phyloP scores from a whole-genome alignment of 495 filamentous ascomycete genomes.

The Penicillium pancosmium region DNA sequence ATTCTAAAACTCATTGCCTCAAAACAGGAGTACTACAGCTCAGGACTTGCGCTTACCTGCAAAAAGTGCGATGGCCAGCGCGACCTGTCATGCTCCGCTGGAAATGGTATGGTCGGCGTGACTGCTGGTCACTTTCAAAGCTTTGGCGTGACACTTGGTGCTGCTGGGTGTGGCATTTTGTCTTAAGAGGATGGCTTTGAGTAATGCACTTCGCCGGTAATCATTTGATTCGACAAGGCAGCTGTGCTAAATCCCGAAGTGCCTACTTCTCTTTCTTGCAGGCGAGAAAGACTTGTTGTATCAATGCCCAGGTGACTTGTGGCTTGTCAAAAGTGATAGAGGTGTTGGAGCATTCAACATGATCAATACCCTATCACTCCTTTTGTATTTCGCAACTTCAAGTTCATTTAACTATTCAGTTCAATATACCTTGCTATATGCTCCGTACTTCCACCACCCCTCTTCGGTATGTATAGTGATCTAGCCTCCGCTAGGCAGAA shows the following conservation, averaged over 20 bases:
- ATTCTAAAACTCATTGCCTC: not conserved
- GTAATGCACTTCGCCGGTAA: no score
- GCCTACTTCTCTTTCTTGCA: not conserved
- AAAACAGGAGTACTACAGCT: conserved; percentile 38
- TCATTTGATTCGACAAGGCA: not conserved
- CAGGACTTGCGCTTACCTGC: conserved; percentile 20
- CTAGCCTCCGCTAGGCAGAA: conserved; percentile 5
- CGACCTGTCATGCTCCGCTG: conserved; percentile 36
- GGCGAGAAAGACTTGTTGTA: not conserved
- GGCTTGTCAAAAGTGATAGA: not conserved
- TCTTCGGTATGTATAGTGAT: conserved; percentile 1
- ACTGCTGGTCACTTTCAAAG: conserved; percentile 35
- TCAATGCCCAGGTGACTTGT: not conserved
- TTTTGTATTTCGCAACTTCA: conserved; percentile 3
- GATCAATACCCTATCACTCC: not conserved
- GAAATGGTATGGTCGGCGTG: conserved; percentile 31
- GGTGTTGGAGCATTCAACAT: conserved; percentile 17
- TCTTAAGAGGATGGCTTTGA: not conserved
- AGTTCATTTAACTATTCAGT: no score
- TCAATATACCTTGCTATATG: no score
- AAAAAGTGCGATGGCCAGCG: conserved; percentile 33
- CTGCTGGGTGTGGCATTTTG: conserved; percentile 27
- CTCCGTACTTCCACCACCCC: no score
- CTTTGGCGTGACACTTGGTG: conserved; percentile 31
- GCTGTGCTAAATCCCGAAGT: not conserved